Conservation (phyloP, 116 monocot species). For the Thalassia testudinum region DNA sequence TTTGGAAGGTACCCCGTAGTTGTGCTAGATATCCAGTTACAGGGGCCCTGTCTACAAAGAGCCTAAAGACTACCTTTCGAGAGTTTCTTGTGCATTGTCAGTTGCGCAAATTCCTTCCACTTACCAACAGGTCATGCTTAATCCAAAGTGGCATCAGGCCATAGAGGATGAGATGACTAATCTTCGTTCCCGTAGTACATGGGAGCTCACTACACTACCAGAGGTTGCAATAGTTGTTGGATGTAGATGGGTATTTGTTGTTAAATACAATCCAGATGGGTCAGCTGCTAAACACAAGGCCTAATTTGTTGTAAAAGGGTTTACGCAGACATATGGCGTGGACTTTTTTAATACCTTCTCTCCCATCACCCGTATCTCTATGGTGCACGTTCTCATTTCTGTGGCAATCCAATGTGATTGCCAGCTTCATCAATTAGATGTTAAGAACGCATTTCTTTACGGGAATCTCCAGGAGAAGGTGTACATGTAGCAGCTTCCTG, state of each 20-base stretch:
- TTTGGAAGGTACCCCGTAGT: too few species aligned
- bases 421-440: conserved; percentile 8
- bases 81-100: too few species aligned
- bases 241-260: conserved; percentile 5
- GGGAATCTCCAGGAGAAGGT: conserved; percentile 1
- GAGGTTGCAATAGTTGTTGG: not conserved
- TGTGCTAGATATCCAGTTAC: too few species aligned
- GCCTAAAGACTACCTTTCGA: too few species aligned
- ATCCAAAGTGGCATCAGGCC: not conserved
- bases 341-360: conserved; percentile 7
- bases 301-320: not conserved
- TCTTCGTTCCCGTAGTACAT: not conserved
- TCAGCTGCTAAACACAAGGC: not conserved
- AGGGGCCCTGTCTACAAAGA: too few species aligned
- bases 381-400: not conserved
- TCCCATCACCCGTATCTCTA: conserved; percentile 1
- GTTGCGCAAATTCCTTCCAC: too few species aligned
- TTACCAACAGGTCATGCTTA: too few species aligned
- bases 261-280: conserved; percentile 3
- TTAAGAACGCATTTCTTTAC: conserved; percentile 8
- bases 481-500: not conserved
- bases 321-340: conserved; percentile 3
- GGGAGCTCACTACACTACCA: not conserved
- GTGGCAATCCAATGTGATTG: not conserved
- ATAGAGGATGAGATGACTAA: not conserved